Evolutionary conservation across 2,329 filamentous ascomycete genomes (phyloP), one percentile per base, ranked within the genome.

Genomic region (Cadophora sp.): DNA sequence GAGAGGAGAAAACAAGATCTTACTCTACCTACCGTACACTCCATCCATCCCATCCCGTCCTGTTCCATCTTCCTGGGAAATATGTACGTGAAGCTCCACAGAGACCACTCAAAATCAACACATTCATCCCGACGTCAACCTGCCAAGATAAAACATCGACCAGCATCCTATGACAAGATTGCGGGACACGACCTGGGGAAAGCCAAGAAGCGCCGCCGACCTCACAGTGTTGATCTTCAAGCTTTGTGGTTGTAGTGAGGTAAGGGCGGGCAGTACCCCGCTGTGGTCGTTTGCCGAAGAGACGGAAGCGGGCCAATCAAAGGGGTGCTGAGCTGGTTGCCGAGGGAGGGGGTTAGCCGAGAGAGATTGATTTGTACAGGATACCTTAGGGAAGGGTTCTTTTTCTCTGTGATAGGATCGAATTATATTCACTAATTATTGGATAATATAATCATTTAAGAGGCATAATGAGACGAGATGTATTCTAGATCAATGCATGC

Each of bases 211-310:
- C 50, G 50, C 50, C 50, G 27, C 27, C 27, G 50, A 53, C 50
- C 50, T 53, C 50, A 53, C 50, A 33, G 50, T 53, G 50, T 33
- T 53, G 50, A 53, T 53, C 27, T 53, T 53, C 50, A 53, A 53
- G 50, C 50, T 33, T 30, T 53, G 50, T 53, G 24, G 22, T 33
- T 53, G 18, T n/a, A n/a, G n/a, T n/a, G n/a, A n/a, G n/a, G n/a
- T n/a, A 27, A n/a, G 50, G 13, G 27, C 50, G 24, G 50, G 24
- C 16, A 18, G 24, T 30, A 51, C 48, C 48, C 48, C 50, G 50
- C 50, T 14, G 33, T 33, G 50, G 50, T 3, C 27, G 50, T 53
- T 53, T 53, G 50, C 50, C 50, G 50, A 53, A 18, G 50, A 33
- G 14, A 53, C 18, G 24, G 50, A 53, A 16, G 24, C 7, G 50